phyloP scores from a whole-genome alignment of 768 basidiomycete genomes.

The Trametes elegans region DNA sequence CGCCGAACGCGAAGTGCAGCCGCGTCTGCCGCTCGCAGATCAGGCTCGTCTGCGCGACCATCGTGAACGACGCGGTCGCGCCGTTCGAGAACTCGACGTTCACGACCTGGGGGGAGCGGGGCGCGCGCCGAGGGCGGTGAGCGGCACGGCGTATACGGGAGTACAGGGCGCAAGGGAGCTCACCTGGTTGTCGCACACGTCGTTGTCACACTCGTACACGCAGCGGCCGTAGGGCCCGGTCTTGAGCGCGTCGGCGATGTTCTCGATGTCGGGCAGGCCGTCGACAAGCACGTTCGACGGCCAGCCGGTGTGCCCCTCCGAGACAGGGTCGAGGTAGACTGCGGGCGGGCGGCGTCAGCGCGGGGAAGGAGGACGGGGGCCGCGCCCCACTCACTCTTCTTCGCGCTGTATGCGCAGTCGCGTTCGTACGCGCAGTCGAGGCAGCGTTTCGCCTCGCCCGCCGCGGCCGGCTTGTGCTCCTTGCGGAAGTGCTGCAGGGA shows the following conservation, averaged over 20 bases:
- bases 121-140: too few species aligned
- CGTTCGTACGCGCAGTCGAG: conserved; percentile 70
- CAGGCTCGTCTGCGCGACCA: conserved; percentile 80
- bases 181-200: conserved; percentile 37
- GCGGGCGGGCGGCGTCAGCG: not conserved
- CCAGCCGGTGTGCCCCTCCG: conserved; percentile 55
- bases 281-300: conserved; percentile 71
- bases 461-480: conserved; percentile 62
- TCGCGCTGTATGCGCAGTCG: conserved; percentile 84
- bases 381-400: conserved; percentile 52
- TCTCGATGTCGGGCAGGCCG: conserved; percentile 85
- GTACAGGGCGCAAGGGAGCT: too few species aligned
- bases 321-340: conserved; percentile 84
- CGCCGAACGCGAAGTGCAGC: conserved; percentile 83
- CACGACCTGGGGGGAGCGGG: conserved; percentile 51
- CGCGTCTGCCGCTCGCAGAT: conserved; percentile 83
- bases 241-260: conserved; percentile 68
- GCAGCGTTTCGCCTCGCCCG: conserved; percentile 70
- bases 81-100: conserved; percentile 85
- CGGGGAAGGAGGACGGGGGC: not conserved
- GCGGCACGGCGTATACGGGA: too few species aligned
- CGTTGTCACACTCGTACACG: conserved; percentile 82
- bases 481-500: conserved; percentile 81
- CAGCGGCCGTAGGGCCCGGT: conserved; percentile 76
- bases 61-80: conserved; percentile 81